Evolutionary conservation across 768 basidiomycete genomes (phyloP).

Genomic region (Leccinum boreale): DNA sequence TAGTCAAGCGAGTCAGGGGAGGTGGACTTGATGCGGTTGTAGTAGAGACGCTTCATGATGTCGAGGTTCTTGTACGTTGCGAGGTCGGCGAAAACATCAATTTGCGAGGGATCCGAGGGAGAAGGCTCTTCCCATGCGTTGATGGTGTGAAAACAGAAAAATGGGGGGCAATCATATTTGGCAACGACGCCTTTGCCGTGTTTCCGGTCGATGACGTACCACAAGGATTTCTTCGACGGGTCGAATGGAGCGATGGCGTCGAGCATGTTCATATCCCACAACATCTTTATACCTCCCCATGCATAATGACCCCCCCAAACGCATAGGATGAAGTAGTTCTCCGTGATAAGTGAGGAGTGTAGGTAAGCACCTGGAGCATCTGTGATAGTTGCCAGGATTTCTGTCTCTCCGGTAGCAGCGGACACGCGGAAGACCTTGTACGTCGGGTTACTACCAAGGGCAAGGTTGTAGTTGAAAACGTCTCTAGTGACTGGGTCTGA

Average conservation of each 20-base stretch:
- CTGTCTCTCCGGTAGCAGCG: slow-evolving; percentile 29
- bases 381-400: slow-evolving; percentile 34
- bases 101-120: slow-evolving; percentile 21
- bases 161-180: slow-evolving; percentile 35
- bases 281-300: slow-evolving; percentile 28
- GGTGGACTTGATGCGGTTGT: slow-evolving; percentile 26
- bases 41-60: slow-evolving; percentile 32
- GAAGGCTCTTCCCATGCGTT: slow-evolving; percentile 37
- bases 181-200: slow-evolving; percentile 35
- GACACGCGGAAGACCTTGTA: slow-evolving; percentile 38
- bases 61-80: slow-evolving; percentile 33
- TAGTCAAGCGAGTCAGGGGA: slow-evolving; percentile 26
- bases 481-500: slow-evolving; percentile 35
- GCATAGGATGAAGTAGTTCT: slow-evolving; percentile 36
- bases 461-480: slow-evolving; percentile 34
- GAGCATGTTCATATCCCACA: slow-evolving; percentile 33
- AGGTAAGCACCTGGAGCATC: slow-evolving; percentile 40
- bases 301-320: slow-evolving; percentile 32
- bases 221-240: slow-evolving; percentile 26
- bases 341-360: slow-evolving; percentile 37
- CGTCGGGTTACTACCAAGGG: slow-evolving; percentile 24
- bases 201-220: slow-evolving; percentile 39
- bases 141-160: slow-evolving; percentile 39
- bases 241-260: slow-evolving; percentile 33
- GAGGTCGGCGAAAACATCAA: slow-evolving; percentile 36